Evolutionary conservation across 2,329 filamentous ascomycete genomes (phyloP).

Genomic region (Clarireedia sp.): DNA sequence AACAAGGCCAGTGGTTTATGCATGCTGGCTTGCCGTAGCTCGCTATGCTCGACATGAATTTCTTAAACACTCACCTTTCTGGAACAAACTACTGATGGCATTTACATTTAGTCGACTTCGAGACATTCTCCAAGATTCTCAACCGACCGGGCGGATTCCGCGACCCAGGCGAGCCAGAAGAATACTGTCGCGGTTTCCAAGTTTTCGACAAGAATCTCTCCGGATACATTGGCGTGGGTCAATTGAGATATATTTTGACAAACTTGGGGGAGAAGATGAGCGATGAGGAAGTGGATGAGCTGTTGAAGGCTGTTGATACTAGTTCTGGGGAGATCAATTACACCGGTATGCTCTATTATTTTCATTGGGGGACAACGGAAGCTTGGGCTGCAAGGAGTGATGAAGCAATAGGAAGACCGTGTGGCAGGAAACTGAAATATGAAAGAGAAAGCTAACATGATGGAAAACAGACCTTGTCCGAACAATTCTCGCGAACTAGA

Average conservation of each 20-base stretch:
- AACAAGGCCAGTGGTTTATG: neutral
- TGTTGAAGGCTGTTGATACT: slow-evolving; percentile 96
- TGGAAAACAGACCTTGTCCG: slow-evolving; percentile 62
- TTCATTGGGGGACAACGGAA: neutral
- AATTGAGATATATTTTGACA: slow-evolving; percentile 95
- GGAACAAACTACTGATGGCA: neutral
- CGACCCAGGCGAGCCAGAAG: slow-evolving; percentile 93
- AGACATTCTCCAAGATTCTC: slow-evolving; percentile 91
- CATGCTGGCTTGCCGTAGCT: neutral
- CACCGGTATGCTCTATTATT: slow-evolving; percentile 54
- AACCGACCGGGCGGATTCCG: slow-evolving; percentile 98
- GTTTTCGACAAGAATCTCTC: slow-evolving; percentile 99
- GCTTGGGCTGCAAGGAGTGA: neutral
- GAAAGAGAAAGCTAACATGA: slow-evolving; percentile 6
- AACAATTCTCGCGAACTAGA: slow-evolving; percentile 77
- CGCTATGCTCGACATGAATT: neutral
- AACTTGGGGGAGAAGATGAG: slow-evolving; percentile 99
- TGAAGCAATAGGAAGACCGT: neutral
- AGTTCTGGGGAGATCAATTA: slow-evolving; percentile 97
- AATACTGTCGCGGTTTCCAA: slow-evolving; percentile 98
- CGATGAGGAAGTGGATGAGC: slow-evolving; percentile 96
- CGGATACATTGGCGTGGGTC: slow-evolving; percentile 93
- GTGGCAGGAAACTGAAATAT: slow-evolving; percentile 5
- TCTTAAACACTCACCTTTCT: too few species aligned
- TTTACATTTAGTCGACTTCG: slow-evolving; percentile 73